phyloP scores from a whole-genome alignment of 169 alveolate species.

The Plasmodium yoelii region DNA sequence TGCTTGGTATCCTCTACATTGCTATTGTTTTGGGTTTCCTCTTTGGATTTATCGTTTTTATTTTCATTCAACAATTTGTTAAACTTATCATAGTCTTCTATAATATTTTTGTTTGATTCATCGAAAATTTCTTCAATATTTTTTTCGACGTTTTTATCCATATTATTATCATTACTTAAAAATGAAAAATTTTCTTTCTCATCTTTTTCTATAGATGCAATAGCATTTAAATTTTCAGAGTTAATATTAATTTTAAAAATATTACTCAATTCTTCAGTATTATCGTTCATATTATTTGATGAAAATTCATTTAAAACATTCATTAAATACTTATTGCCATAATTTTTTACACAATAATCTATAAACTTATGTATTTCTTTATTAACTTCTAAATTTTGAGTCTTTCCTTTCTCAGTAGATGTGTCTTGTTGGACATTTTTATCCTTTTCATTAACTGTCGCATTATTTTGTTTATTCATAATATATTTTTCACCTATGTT shows the following conservation, averaged over 20 bases:
- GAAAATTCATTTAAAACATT: conserved; percentile 50
- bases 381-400: conserved; percentile 45
- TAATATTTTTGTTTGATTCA: conserved; percentile 10
- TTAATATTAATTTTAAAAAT: conserved; percentile 57
- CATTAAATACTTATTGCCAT: conserved; percentile 49
- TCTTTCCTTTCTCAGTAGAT: conserved; percentile 10
- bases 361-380: conserved; percentile 64
- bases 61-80: not conserved
- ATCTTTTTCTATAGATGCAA: conserved; percentile 31
- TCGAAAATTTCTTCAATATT: conserved; percentile 26
- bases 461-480: not conserved
- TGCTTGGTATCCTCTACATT: not conserved
- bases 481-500: not conserved
- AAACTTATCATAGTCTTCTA: conserved; percentile 32
- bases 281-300: conserved; percentile 16
- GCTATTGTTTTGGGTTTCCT: not conserved
- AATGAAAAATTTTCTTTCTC: conserved; percentile 15
- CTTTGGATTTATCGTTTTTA: not conserved
- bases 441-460: not conserved
- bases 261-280: conserved; percentile 39
- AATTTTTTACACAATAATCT: conserved; percentile 71
- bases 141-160: conserved; percentile 1
- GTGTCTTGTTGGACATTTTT: not conserved
- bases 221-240: conserved; percentile 34
- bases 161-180: conserved; percentile 12